phyloP scores from a whole-genome alignment of 2,329 filamentous ascomycete genomes.

The Aspergillus brunneoviolaceus region DNA sequence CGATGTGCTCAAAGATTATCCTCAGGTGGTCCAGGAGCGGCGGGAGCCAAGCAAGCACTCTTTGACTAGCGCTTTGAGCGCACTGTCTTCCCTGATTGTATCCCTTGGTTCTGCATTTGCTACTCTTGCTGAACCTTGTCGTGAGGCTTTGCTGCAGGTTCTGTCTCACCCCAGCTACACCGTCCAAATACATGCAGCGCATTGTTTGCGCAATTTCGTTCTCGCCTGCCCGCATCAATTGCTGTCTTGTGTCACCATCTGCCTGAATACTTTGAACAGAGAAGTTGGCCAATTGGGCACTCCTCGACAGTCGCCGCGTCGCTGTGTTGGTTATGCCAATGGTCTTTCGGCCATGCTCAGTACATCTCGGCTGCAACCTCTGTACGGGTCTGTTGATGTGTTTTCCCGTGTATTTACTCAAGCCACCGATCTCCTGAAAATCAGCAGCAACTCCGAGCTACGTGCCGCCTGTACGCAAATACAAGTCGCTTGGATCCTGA shows the following conservation, averaged over 20 bases:
- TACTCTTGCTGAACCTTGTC: slow-evolving; percentile 74
- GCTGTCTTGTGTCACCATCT: slow-evolving; percentile 85
- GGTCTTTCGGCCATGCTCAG: slow-evolving; percentile 88
- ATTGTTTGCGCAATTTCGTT: slow-evolving; percentile 82
- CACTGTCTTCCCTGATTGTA: slow-evolving; percentile 73
- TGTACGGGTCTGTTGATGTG: slow-evolving; percentile 94
- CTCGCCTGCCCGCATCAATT: slow-evolving; percentile 90
- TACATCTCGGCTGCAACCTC: slow-evolving; percentile 79
- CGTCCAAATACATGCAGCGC: slow-evolving; percentile 85
- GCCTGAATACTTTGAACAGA: slow-evolving; percentile 89
- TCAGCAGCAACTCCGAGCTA: slow-evolving; percentile 85
- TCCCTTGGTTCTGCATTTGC: slow-evolving; percentile 80
- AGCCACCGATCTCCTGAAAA: slow-evolving; percentile 88
- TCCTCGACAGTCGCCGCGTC: slow-evolving; percentile 73
- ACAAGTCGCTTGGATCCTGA: slow-evolving; percentile 95
- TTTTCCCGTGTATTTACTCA: slow-evolving; percentile 89
- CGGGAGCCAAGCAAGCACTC: slow-evolving; percentile 86
- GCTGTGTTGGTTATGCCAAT: slow-evolving; percentile 88
- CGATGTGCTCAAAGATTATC: slow-evolving; percentile 89
- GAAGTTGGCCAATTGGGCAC: slow-evolving; percentile 77
- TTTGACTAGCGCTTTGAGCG: slow-evolving; percentile 74
- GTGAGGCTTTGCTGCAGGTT: slow-evolving; percentile 85
- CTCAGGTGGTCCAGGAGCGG: slow-evolving; percentile 81
- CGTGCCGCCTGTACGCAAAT: slow-evolving; percentile 91
- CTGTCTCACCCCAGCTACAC: slow-evolving; percentile 94